Evolutionary conservation across 805 yeast genomes (phyloP).

Genomic region (Nakazawaea pomicola): DNA sequence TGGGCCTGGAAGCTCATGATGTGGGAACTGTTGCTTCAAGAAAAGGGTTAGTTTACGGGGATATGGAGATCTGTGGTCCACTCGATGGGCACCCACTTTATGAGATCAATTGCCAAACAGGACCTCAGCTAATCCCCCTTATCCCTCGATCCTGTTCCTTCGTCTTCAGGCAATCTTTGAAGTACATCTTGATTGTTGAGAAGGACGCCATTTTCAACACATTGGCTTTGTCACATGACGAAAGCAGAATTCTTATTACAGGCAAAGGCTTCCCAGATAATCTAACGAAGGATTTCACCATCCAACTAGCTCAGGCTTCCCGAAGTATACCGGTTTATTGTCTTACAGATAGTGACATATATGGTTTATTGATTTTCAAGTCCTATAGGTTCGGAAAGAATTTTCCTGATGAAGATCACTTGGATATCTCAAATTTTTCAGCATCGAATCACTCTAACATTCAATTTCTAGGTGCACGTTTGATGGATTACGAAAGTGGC

Average conservation of each 20-base stretch:
- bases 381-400: conserved; percentile 30
- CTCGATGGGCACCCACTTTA: conserved; percentile 12
- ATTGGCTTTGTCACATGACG: conserved; percentile 19
- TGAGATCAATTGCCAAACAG: conserved; percentile 12
- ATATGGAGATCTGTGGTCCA: conserved; percentile 17
- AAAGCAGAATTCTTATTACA: conserved; percentile 38
- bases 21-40: conserved; percentile 48
- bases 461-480: conserved; percentile 34
- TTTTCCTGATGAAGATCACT: background rate
- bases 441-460: conserved; percentile 14
- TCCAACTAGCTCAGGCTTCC: conserved; percentile 20
- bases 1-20: conserved; percentile 31
- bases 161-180: conserved; percentile 17
- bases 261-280: conserved; percentile 68
- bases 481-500: conserved; percentile 33
- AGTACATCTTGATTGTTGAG: conserved; percentile 39
- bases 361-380: conserved; percentile 50
- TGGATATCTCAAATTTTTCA: conserved; percentile 7
- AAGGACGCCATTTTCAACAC: conserved; percentile 33
- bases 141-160: conserved; percentile 21
- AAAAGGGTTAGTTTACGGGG: conserved; percentile 50
- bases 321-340: conserved; percentile 36
- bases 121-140: conserved; percentile 35
- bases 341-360: conserved; percentile 61
- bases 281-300: conserved; percentile 40